Conservation (phyloP, 345 rosid genomes). For the Euphorbia peplus region DNA sequence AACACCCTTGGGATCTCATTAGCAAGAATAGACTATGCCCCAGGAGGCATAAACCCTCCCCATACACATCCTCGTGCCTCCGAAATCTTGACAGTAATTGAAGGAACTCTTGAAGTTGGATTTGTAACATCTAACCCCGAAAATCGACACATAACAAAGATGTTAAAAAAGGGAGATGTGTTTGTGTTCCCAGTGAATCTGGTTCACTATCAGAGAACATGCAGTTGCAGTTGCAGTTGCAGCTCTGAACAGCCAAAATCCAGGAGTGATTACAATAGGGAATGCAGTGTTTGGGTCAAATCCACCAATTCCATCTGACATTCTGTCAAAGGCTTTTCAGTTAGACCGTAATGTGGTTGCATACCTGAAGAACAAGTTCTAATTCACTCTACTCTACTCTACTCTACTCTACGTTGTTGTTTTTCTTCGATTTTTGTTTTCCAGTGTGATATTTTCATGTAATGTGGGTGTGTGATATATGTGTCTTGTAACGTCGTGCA, state of each 20-base stretch:
- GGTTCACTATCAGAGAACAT: neutral
- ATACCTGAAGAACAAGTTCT: too few relatives aligned
- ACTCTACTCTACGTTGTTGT: too few relatives aligned
- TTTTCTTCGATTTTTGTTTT: too few relatives aligned
- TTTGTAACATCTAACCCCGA: neutral
- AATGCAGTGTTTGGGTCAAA: too few relatives aligned
- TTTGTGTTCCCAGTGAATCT: neutral
- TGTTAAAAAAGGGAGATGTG: neutral
- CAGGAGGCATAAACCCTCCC: slow-evolving; percentile 9
- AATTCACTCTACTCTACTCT: too few relatives aligned
- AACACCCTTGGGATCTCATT: slow-evolving; percentile 14
- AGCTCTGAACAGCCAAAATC: neutral
- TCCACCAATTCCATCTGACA: too few relatives aligned
- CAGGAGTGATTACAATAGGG: too few relatives aligned
- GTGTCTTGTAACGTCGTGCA: too few relatives aligned
- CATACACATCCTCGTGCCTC: slow-evolving; percentile 8
- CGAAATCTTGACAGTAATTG: neutral
- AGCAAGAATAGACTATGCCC: slow-evolving; percentile 5
- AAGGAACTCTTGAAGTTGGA: slow-evolving; percentile 8
- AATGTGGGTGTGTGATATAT: too few relatives aligned
- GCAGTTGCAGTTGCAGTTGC: neutral
- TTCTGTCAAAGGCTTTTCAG: too few relatives aligned
- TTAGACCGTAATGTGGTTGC: too few relatives aligned
- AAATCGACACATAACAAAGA: neutral
- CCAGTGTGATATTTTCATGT: too few relatives aligned